Percentiles rank a stretch among this genome's conserved stretches.
Evolutionary conservation across 805 yeast genomes (phyloP).

Genomic region (Kodamaea neixiangensis): DNA sequence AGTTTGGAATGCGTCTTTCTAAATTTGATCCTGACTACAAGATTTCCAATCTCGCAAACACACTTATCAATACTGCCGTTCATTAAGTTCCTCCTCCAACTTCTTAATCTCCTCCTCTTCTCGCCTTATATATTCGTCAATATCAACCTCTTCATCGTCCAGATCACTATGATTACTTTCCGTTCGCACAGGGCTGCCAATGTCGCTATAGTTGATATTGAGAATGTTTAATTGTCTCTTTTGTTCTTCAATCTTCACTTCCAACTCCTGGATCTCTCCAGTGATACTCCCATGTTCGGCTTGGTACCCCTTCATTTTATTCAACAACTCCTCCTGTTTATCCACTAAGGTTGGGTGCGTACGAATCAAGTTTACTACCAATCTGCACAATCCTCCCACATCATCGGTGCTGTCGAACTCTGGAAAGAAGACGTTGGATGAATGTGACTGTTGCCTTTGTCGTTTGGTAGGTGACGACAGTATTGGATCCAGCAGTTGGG

Average conservation of each 20-base stretch:
- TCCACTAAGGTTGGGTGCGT: constrained; percentile 30
- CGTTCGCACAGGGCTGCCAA: constrained; percentile 16
- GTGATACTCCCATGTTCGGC: constrained; percentile 37
- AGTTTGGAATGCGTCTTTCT: not conserved
- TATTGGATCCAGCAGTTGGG: constrained; percentile 1
- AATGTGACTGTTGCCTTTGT: not conserved
- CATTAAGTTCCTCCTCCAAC: constrained; percentile 40
- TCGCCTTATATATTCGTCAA: constrained; percentile 41
- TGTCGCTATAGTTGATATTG: constrained; percentile 26
- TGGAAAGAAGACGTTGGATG: constrained; percentile 8
- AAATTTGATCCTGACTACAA: not conserved
- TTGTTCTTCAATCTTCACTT: constrained; percentile 46
- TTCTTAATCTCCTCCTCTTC: constrained; percentile 49
- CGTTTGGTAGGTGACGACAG: constrained; percentile 8
- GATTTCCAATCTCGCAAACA: not conserved
- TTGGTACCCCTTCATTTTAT: constrained; percentile 39
- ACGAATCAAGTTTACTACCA: constrained; percentile 35
- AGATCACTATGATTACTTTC: constrained; percentile 13
- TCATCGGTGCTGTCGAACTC: constrained; percentile 20
- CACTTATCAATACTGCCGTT: constrained; percentile 13
- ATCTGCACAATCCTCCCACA: constrained; percentile 46
- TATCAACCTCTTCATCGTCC: constrained; percentile 24
- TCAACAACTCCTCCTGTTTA: constrained; percentile 19
- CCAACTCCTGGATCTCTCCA: constrained; percentile 44
- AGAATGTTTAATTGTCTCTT: constrained; percentile 39